phyloP scores from a whole-genome alignment of 2,329 filamentous ascomycete species.

The Colletotrichum lini region DNA sequence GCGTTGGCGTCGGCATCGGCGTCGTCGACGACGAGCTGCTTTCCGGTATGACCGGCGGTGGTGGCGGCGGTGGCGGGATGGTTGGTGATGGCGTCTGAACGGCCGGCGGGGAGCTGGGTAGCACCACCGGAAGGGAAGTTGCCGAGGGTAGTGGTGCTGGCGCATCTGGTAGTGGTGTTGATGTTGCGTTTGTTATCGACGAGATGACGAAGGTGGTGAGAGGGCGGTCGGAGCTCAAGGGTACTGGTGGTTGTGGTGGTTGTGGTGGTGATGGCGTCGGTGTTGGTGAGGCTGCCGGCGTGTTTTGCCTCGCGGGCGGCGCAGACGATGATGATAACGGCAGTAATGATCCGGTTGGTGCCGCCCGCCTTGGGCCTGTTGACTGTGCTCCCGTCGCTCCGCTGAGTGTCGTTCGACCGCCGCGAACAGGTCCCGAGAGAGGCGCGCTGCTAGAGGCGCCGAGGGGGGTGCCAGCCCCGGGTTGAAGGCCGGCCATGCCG shows the following conservation, averaged over 20 bases:
- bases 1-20: constrained; percentile 10
- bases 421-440: constrained; percentile 18
- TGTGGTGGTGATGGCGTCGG: constrained; percentile 4
- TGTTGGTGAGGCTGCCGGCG: neutral
- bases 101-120: constrained; percentile 12
- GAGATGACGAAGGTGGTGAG: constrained; percentile 39
- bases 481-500: constrained; percentile 35
- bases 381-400: constrained; percentile 13
- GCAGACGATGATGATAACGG: constrained; percentile 11
- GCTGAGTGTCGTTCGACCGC: constrained; percentile 18
- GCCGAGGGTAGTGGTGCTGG: constrained; percentile 19
- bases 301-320: constrained; percentile 8
- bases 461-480: constrained; percentile 8
- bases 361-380: neutral
- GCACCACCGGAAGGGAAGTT: constrained; percentile 17
- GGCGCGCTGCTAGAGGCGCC: constrained; percentile 2
- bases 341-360: constrained; percentile 6
- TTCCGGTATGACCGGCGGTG: neutral
- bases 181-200: constrained; percentile 8
- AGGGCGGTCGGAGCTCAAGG: constrained; percentile 12
- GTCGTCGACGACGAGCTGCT: neutral
- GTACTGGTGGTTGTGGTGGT: neutral
- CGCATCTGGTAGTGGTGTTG: constrained; percentile 16
- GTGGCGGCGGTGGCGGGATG: neutral
- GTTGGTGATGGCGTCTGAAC: constrained; percentile 5